A percentile compares a stretch with the other conserved stretches of the same genome.
Evolutionary conservation across 805 yeast species (phyloP).

Genomic region (Saccharomycopsis schoenii): DNA sequence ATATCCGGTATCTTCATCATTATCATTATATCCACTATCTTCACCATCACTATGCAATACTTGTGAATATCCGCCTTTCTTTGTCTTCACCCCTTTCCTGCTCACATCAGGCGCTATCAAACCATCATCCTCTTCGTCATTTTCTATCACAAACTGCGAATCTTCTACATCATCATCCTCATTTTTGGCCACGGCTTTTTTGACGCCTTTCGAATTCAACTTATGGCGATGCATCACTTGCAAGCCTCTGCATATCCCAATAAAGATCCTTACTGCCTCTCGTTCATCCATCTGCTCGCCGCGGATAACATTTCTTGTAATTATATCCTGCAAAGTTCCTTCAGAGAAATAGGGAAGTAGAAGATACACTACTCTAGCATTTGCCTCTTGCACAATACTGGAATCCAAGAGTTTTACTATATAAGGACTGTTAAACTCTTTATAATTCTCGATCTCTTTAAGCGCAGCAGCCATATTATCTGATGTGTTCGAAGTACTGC

Average conservation of each 20-base stretch:
- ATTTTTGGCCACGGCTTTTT: neutral
- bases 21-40: neutral
- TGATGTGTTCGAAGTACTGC: constrained; percentile 54
- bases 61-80: neutral
- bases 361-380: constrained; percentile 73
- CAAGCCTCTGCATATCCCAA: constrained; percentile 67
- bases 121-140: constrained; percentile 8
- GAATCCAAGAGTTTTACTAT: constrained; percentile 66
- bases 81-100: neutral
- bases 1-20: neutral
- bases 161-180: constrained; percentile 5
- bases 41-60: neutral
- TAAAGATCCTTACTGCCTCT: constrained; percentile 52
- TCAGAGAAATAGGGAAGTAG: constrained; percentile 66
- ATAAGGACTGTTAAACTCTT: constrained; percentile 56
- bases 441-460: constrained; percentile 69
- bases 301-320: constrained; percentile 52
- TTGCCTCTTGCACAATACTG: constrained; percentile 57
- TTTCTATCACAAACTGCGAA: constrained; percentile 11
- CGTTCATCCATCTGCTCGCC: constrained; percentile 44
- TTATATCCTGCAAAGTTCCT: constrained; percentile 75
- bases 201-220: constrained; percentile 11
- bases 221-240: constrained; percentile 65
- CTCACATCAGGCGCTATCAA: neutral
- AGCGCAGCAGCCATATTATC: constrained; percentile 65